Evolutionary conservation across 2,329 filamentous ascomycete genomes (phyloP), one percentile per base, ranked within the genome.

Genomic region (Pseudogymnoascus sp.): DNA sequence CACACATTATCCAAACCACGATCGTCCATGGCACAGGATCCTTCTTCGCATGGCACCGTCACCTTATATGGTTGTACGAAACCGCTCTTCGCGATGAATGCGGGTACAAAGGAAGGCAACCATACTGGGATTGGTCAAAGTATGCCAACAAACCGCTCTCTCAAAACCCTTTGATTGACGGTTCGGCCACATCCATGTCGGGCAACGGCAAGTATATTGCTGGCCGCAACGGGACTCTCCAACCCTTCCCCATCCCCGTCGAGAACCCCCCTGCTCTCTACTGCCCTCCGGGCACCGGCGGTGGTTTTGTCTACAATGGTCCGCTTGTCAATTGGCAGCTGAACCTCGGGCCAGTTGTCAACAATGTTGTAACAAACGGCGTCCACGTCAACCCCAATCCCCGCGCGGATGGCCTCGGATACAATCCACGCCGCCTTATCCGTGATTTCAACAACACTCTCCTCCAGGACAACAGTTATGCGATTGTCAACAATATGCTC

Each of bases 181-280:
- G 83, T 61, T 80, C 78, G 65, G 77, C 76, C 31, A 80, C 77
- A 59, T 79, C 76, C 62, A 72, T 83, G 75, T 77, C 77, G 26
- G 79, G 81, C 16, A 79, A 83, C 63, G 81, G 81, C 19, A 53
- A 53, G 44, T 53, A 53, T 53, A 53, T 53, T 29, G 44, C 44
- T 8, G 44, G 44, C 21, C 44, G 44, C 44, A 50, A 50, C 44
- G 44, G 44, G 14, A 50, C 44, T 26, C 40, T 42, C 8, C 44
- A 53, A 14, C 44, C 44, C 7, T 53, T 31, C 44, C 44, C 44
- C 24, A 53, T 53, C 5, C 44, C 24, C 14, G 44, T 53, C 14
- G 24, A 29, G 44, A 53, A 53, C 44, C 44, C 44, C 24, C 44
- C 24, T 1, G 24, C 14, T 29, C 44, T 53, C 24, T 53, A 53